Percentiles rank a stretch among this genome's conserved stretches.
These are phyloP conservation scores for Colletotrichum spinosum DNA, from an alignment of 2,329 filamentous ascomycete species.

Conservation along the genomic window DNA sequence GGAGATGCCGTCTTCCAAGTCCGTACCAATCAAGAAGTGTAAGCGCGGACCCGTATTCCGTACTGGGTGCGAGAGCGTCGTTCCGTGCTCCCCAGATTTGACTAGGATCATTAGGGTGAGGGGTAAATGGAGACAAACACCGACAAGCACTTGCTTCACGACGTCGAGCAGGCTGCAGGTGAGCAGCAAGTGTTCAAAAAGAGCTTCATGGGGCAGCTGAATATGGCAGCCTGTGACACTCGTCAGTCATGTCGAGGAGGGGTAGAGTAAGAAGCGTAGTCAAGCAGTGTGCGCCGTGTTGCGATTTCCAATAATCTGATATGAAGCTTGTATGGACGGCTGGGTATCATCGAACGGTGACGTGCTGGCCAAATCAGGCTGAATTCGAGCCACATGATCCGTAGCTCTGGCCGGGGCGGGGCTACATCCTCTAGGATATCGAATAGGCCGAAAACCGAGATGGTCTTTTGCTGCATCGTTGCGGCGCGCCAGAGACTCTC, in stretches of 20 bases:
- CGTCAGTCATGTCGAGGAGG: too few species aligned
- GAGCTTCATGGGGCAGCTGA: too few species aligned
- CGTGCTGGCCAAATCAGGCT: slow-evolving; percentile 22
- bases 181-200: background rate
- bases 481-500: too few species aligned
- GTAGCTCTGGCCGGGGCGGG: slow-evolving; percentile 2
- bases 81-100: slow-evolving; percentile 14
- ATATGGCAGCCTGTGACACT: too few species aligned
- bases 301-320: background rate
- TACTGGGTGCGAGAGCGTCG: background rate
- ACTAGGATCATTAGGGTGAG: slow-evolving; percentile 6
- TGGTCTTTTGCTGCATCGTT: too few species aligned
- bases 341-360: background rate
- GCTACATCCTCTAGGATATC: too few species aligned
- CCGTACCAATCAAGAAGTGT: too few species aligned
- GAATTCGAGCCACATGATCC: slow-evolving; percentile 15
- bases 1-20: too few species aligned
- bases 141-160: slow-evolving; percentile 3
- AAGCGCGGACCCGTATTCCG: too few species aligned
- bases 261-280: background rate
- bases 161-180: background rate
- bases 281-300: background rate
- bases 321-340: slow-evolving; percentile 20
- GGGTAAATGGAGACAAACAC: slow-evolving; percentile 27
- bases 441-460: too few species aligned